Base-by-base conservation (phyloP, 805 yeast species). In the Sugiyamaella floridensis region DNA sequence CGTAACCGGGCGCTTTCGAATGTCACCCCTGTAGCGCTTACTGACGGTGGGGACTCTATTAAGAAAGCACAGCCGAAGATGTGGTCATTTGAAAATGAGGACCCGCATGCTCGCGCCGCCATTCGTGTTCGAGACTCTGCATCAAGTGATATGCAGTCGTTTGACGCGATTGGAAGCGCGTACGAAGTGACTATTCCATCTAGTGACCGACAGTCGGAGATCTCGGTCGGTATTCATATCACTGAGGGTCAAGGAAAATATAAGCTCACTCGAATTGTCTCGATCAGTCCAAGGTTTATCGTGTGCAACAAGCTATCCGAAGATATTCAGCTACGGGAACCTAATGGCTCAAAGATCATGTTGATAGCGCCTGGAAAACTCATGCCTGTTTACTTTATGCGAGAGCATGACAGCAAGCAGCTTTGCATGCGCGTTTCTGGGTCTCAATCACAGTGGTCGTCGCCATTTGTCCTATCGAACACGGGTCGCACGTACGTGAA, bases 131-230 rank as follows among this genome's bases (percentile, higher is more conserved):
- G 78, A 0, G 86, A 85, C 51, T 84, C 96, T 0, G 73, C 75
- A 6, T 78, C 86, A 79, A 85, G 96, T 58, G 65, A 73, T 1
- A 86, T 88, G 1, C 72, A 88, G 47, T 83, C 95, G 64, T 82
- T 93, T 61, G 97, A 90, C 64, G 95, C 96, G 2, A 77, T 92
- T 51, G 99, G 99, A 0, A 92, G 89, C 58, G 73, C 82, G 1
- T 76, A 78, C 43, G 96, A 82, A 52, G 71, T 78, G 2, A 68
- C 70, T 2, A 66, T 82, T 50, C 60, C 65, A 10, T 60, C 74
- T 1, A 55, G 45, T 19, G 63, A 64, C 29, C 54, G 61, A 14
- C 65, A 63, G 44, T 56, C 64, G 2, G 96, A 89, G 61, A 79
- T 81, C 55, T 82, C 85, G 62, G 70, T 90, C 11, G 98, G 98